Evolutionary conservation across 1,284 basidiomycete genomes (phyloP), one percentile per base, ranked within the genome.

Genomic region (Pyrrhoderma lamaoense): DNA sequence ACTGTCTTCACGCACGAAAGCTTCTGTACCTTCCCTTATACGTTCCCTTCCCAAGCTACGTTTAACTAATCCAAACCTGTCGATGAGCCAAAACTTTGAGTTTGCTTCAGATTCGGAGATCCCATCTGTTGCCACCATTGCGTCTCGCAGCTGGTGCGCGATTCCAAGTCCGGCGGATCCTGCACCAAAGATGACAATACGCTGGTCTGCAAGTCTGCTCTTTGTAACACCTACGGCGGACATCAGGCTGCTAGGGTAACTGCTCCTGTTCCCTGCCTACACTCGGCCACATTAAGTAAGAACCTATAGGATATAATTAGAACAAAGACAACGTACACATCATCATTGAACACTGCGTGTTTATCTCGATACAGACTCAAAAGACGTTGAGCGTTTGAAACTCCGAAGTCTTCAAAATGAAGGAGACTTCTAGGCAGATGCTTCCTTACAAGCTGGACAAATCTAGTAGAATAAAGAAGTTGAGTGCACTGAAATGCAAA

Each of bases 141-240:
- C 89, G 58, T 89, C 86, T 19, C 85, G 79, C 49, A 93, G 62
- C 65, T 87, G 82, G 45, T 69, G 69, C 0, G 80, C 68, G 56
- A 93, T 89, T 22, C 90, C 90, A 55, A 90, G 75, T 1, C 90
- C 90, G 1, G 90, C 89, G 0, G 85, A 83, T 2, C 89, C 90
- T 0, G 87, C 85, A 18, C 90, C 89, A 64, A 83, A 89, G 48
- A 92, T 74, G 52, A 91, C 70, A 62, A 83, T 82, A 4, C 86
- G 77, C 64, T 93, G 89, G 58, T 89, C 85, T 8, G 74, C 68
- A 23, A 93, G 74, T 56, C 70, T 76, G 49, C 69, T 67, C 61
- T 81, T 82, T 18, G 84, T 86, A n/a, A 90, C 81, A 25, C 82
- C 79, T 53, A 87, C 76, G 3, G 85, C 86, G 0, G 87, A 75